Base-by-base conservation (phyloP, 352 stramenopile genomes). In the Albugo laibachii region DNA sequence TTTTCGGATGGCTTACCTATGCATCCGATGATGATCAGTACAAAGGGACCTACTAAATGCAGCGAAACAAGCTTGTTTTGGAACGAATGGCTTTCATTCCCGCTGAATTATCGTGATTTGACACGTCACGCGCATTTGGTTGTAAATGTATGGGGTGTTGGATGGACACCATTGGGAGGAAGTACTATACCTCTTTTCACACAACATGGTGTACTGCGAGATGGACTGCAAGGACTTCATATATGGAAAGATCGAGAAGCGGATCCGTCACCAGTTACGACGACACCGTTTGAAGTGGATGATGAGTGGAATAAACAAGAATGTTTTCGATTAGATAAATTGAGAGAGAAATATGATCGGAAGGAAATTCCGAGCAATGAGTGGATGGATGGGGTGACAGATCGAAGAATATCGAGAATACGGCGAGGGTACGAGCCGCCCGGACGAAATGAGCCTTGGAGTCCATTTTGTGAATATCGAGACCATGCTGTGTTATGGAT, bases 341-440 rank as follows among this genome's bases (percentile, higher is more conserved):
- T 83, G 1, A 68, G 75, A 11, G 83, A 95, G 51, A 83, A 80
- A 55, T 93, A 92, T 58, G 80, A 89, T 34, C 79, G 80, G 47
- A 86, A 86, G 31, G 72, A 92, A 41, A 86, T 93, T 42, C 53
- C 66, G 19, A 66, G 69, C 15, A 85, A 88, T 54, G 78, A 93
- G 52, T 96, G 83, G 85, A 88, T 96, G 61, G 85, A 96, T 51
- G 79, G 73, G 46, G 73, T 92, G 37, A 92, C 78, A 13, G 74
- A 88, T 50, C 72, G 78, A 40, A 75, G 78, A 42, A 92, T 92
- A 52, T 73, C 73, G 21, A 68, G 78, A 3, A 92, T 87, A n/a
- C 73, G 73, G 12, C 67, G 75, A 19, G 77, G 75, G 24, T 80
- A 66, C 21, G 78, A 92, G 45, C 77, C 74, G 6, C 78, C 78